Percentiles rank a stretch among this genome's conserved stretches.
These are phyloP conservation scores for Starmerella tilneyi DNA, from an alignment of 805 yeast genomes.

Conservation along the genomic window DNA sequence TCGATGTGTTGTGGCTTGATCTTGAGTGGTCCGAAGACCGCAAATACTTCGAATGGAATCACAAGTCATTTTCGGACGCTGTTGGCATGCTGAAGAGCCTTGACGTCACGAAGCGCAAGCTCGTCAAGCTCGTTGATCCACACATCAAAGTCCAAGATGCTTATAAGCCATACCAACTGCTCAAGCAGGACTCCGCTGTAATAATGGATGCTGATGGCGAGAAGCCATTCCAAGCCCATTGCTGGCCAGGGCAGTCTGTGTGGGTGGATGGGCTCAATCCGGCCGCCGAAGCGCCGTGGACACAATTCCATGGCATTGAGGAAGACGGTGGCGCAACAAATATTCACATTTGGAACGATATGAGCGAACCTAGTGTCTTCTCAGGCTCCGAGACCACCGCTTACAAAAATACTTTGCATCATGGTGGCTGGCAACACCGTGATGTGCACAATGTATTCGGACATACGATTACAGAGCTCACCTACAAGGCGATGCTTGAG, in stretches of 20 bases:
- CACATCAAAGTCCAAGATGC: conserved; percentile 56
- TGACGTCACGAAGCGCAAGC: conserved; percentile 62
- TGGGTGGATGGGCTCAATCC: conserved; percentile 87
- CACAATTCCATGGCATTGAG: conserved; percentile 35
- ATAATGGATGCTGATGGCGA: conserved; percentile 36
- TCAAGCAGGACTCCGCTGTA: conserved; percentile 37
- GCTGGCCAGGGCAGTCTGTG: conserved; percentile 96
- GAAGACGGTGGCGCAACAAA: conserved; percentile 48
- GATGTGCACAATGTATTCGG: conserved; percentile 86
- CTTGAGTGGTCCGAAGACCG: conserved; percentile 80
- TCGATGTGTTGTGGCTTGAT: conserved; percentile 90
- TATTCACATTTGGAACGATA: conserved; percentile 88
- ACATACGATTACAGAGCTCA: conserved; percentile 65
- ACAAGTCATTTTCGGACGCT: conserved; percentile 63
- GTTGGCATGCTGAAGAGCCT: conserved; percentile 53
- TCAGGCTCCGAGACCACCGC: conserved; percentile 90
- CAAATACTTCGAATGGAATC: conserved; percentile 87
- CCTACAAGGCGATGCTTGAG: conserved; percentile 51
- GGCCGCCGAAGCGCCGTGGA: conserved; percentile 51
- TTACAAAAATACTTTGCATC: conserved; percentile 70
- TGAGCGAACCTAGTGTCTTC: conserved; percentile 95
- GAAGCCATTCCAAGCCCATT: conserved; percentile 60
- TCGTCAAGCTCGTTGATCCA: conserved; percentile 84
- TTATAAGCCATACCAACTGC: conserved; percentile 51
- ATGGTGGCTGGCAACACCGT: conserved; percentile 78